Percentiles rank a stretch among this genome's conserved stretches.
These are phyloP conservation scores for Coniochaeta sp. DNA, from an alignment of 2,329 filamentous ascomycete genomes.

Conservation along the genomic window DNA sequence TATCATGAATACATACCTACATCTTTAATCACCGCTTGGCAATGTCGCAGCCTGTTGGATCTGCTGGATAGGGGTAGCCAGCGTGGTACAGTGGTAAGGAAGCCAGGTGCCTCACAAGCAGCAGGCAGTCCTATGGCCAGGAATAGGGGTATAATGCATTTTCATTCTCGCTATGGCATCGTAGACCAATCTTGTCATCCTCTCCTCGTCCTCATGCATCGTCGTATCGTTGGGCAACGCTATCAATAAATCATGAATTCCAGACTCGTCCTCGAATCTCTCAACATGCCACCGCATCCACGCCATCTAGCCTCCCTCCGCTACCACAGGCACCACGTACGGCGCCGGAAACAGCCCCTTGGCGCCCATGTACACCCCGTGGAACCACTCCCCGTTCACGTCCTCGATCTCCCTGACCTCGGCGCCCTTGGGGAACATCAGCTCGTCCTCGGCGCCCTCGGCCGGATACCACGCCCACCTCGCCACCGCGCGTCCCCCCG, in stretches of 20 bases:
- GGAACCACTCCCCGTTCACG: slow-evolving; percentile 86
- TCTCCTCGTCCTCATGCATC: not conserved
- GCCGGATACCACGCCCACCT: slow-evolving; percentile 75
- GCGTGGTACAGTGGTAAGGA: too few species aligned
- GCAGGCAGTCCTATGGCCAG: too few species aligned
- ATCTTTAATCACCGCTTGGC: not conserved
- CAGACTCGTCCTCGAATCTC: not conserved
- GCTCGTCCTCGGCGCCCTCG: slow-evolving; percentile 59
- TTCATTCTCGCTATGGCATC: too few species aligned
- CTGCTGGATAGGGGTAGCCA: too few species aligned
- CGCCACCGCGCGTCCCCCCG: slow-evolving; percentile 57
- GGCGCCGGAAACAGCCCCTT: slow-evolving; percentile 75
- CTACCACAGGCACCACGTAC: slow-evolving; percentile 45
- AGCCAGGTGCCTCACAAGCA: too few species aligned
- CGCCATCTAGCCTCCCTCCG: not conserved
- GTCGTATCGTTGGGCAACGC: not conserved
- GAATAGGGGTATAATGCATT: too few species aligned
- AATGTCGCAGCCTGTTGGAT: not conserved
- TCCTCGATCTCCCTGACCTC: slow-evolving; percentile 79
- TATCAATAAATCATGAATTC: not conserved
- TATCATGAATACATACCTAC: not conserved
- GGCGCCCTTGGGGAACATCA: slow-evolving; percentile 76
- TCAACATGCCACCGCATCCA: not conserved
- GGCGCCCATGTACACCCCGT: slow-evolving; percentile 75
- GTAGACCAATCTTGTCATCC: too few species aligned